Evolutionary conservation across 768 basidiomycete species (phyloP).

Genomic region (Tubosaeta brunneosetosa): DNA sequence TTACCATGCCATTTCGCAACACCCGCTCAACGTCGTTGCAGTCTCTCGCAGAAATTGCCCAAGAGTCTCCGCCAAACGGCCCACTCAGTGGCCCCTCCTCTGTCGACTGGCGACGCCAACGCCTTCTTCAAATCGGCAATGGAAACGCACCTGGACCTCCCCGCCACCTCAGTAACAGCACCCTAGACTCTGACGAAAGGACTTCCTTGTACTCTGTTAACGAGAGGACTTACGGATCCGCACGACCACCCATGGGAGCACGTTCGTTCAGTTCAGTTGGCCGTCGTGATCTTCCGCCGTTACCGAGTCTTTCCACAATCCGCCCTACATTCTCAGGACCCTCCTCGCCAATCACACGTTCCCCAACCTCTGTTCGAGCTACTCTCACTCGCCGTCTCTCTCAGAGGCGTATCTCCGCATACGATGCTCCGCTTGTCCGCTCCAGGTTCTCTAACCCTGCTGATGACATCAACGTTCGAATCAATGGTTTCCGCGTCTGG

Average conservation of each 20-base stretch:
- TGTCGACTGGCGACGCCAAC: slow-evolving; percentile 56
- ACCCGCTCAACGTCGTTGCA: slow-evolving; percentile 18
- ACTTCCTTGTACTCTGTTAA: slow-evolving; percentile 32
- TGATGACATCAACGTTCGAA: slow-evolving; percentile 54
- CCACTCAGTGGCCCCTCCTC: slow-evolving; percentile 48
- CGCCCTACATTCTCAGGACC: slow-evolving; percentile 35
- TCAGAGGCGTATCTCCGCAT: slow-evolving; percentile 68
- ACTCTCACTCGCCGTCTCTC: slow-evolving; percentile 37
- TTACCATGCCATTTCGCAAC: slow-evolving; percentile 16
- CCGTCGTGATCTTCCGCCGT: slow-evolving; percentile 35
- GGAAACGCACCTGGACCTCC: background rate
- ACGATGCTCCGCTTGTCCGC: slow-evolving; percentile 48
- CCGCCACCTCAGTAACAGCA: background rate
- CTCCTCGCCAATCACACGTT: slow-evolving; percentile 27
- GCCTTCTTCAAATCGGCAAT: slow-evolving; percentile 52
- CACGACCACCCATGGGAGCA: slow-evolving; percentile 30
- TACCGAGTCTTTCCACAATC: slow-evolving; percentile 32
- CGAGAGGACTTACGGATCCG: slow-evolving; percentile 53
- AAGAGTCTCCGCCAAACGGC: slow-evolving; percentile 24
- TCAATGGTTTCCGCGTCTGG: slow-evolving; percentile 83
- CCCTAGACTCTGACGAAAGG: slow-evolving; percentile 27
- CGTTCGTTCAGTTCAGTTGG: slow-evolving; percentile 25
- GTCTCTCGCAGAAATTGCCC: slow-evolving; percentile 11
- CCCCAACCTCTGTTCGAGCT: slow-evolving; percentile 30
- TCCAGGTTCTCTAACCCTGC: slow-evolving; percentile 33